Conservation (phyloP, 208 protist genomes). For the Herpetomonas tarakana region DNA sequence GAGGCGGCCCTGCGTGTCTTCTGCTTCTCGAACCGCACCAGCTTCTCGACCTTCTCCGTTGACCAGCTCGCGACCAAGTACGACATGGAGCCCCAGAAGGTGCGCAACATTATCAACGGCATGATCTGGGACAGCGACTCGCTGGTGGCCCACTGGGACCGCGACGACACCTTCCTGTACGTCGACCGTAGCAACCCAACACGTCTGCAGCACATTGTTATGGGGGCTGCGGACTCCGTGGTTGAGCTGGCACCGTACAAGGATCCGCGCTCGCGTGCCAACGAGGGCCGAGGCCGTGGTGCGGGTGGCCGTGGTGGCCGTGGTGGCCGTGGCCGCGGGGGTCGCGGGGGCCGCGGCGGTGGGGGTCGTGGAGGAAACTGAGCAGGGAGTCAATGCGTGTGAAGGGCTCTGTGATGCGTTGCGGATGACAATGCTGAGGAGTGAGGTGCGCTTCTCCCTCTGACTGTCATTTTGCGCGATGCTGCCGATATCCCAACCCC, state of each 20-base stretch:
- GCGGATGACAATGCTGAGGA: neutral
- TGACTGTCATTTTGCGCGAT: constrained; percentile 1
- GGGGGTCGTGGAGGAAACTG: no score
- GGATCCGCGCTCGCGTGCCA: constrained; percentile 50
- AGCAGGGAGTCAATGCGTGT: neutral
- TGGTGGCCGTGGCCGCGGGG: constrained; percentile 37
- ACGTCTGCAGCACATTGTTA: constrained; percentile 79
- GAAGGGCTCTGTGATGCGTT: neutral
- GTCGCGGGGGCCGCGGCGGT: constrained; percentile 29
- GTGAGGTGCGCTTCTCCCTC: neutral
- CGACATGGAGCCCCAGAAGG: constrained; percentile 55
- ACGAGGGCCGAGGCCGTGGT: constrained; percentile 32
- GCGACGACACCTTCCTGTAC: constrained; percentile 74
- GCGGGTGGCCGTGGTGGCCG: constrained; percentile 29
- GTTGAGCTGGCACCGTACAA: constrained; percentile 59
- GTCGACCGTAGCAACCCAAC: constrained; percentile 79
- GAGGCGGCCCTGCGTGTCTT: constrained; percentile 77
- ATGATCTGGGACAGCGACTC: constrained; percentile 68
- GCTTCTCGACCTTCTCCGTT: constrained; percentile 77
- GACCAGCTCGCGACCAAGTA: constrained; percentile 73
- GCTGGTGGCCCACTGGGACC: constrained; percentile 84
- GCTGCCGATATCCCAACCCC: no score
- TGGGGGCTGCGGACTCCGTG: constrained; percentile 61
- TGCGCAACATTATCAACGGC: constrained; percentile 63
- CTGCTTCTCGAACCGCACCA: constrained; percentile 71